Percentiles rank a stretch among this genome's conserved stretches.
Evolutionary conservation across 495 filamentous ascomycete species (phyloP).

Genomic region (Pyrenopolyporus hunteri): DNA sequence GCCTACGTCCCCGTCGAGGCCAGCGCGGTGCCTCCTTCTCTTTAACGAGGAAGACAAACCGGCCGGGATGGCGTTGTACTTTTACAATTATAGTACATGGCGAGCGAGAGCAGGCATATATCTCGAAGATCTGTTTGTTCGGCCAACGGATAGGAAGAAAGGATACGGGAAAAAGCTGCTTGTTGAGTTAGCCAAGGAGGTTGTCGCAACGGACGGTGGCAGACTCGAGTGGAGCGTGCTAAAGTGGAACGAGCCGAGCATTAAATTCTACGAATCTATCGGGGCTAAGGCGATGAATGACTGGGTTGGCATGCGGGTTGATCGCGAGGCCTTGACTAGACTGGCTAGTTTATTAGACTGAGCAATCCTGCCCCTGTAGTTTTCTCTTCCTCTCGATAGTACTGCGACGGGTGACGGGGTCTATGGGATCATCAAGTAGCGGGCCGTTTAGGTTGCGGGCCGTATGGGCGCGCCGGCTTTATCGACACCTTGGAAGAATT

Average conservation of each 20-base stretch:
- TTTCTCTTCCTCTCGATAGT: background rate
- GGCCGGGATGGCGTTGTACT: constrained; percentile 65
- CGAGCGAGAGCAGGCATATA: constrained; percentile 85
- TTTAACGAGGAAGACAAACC: constrained; percentile 47
- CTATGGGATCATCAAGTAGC: background rate
- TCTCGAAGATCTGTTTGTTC: constrained; percentile 91
- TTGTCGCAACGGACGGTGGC: constrained; percentile 70
- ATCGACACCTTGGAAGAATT: constrained; percentile 43
- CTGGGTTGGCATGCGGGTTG: constrained; percentile 92
- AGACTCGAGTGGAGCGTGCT: constrained; percentile 93
- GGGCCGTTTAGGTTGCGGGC: background rate
- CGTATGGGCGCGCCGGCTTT: constrained; percentile 10
- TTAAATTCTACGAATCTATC: constrained; percentile 84
- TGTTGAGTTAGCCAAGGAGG: constrained; percentile 75
- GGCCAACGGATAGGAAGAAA: constrained; percentile 67
- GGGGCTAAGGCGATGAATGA: constrained; percentile 83
- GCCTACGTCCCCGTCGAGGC: constrained; percentile 47
- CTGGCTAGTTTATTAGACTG: constrained; percentile 58
- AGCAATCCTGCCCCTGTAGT: background rate
- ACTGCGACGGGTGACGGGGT: background rate
- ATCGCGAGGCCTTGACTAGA: constrained; percentile 69
- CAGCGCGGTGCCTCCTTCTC: constrained; percentile 56
- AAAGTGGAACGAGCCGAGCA: constrained; percentile 87
- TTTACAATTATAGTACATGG: constrained; percentile 78
- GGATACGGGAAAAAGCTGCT: constrained; percentile 84